A percentile compares a stretch with the other conserved stretches of the same genome.
phyloP scores from a whole-genome alignment of 345 rosid genomes.

The Clausena lansium region DNA sequence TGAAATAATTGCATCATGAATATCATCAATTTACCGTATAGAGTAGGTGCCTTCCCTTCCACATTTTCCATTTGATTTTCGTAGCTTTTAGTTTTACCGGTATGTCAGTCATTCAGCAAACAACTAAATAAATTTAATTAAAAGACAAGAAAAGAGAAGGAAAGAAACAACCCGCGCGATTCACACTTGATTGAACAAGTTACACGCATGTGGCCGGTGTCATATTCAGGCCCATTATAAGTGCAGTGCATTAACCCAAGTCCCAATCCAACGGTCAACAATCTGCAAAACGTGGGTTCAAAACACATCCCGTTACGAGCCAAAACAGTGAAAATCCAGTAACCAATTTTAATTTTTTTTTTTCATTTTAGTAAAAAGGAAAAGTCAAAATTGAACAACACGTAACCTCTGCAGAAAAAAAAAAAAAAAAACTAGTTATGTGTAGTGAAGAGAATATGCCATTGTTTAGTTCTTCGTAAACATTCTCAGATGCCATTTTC shows the following conservation, averaged over 20 bases:
- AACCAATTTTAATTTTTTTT: neutral
- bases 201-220: neutral
- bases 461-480: slow-evolving; percentile 14
- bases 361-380: neutral
- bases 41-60: too few relatives aligned
- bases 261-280: neutral
- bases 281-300: neutral
- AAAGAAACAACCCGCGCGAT: neutral
- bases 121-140: neutral
- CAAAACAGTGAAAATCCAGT: neutral
- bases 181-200: neutral
- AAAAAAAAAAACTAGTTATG: neutral
- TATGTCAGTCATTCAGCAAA: too few relatives aligned
- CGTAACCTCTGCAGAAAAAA: slow-evolving; percentile 3
- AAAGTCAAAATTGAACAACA: neutral
- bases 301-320: neutral
- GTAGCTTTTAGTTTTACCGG: too few relatives aligned
- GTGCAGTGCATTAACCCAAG: neutral
- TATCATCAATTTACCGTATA: too few relatives aligned
- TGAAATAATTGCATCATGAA: too few relatives aligned
- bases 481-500: slow-evolving; percentile 32
- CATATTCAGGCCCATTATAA: slow-evolving; percentile 1
- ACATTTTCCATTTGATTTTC: too few relatives aligned
- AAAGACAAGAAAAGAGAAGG: neutral
- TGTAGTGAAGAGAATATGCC: slow-evolving; percentile 32